Conservation (phyloP, 176 grass and related monocot species). For the Aegilops tauschii region DNA sequence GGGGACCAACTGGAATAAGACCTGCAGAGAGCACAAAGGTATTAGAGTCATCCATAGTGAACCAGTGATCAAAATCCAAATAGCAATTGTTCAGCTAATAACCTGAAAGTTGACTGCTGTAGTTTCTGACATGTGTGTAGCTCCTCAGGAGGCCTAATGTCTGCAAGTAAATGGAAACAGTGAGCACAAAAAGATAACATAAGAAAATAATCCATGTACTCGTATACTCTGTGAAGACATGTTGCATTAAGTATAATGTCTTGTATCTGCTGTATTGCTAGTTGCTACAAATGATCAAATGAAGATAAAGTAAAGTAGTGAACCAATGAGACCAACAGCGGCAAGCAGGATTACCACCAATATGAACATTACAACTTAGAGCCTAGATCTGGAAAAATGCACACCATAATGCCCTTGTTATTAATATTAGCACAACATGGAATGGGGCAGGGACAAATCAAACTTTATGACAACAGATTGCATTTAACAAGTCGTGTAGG, state of each 20-base stretch:
- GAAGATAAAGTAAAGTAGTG: not conserved
- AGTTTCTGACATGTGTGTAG: conserved; percentile 55
- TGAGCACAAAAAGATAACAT: conserved; percentile 2
- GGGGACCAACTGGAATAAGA: conserved; percentile 43
- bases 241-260: not conserved
- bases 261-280: not conserved
- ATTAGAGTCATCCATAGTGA: not conserved
- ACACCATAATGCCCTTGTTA: not conserved
- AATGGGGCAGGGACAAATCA: not conserved
- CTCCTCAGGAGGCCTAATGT: conserved; percentile 61
- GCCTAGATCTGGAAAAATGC: not conserved
- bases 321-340: not conserved
- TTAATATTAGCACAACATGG: not conserved
- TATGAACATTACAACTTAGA: not conserved
- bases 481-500: not conserved
- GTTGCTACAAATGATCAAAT: not conserved
- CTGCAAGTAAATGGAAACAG: conserved; percentile 26
- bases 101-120: conserved; percentile 81
- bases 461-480: not conserved
- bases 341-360: not conserved
- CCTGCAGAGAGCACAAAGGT: not conserved
- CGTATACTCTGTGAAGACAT: not conserved
- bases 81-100: not conserved
- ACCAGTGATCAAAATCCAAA: not conserved
- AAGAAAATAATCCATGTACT: not conserved